These are phyloP conservation scores for Hansfordia pulvinata DNA, from an alignment of 2,329 filamentous ascomycete genomes.

Conservation along the genomic window DNA sequence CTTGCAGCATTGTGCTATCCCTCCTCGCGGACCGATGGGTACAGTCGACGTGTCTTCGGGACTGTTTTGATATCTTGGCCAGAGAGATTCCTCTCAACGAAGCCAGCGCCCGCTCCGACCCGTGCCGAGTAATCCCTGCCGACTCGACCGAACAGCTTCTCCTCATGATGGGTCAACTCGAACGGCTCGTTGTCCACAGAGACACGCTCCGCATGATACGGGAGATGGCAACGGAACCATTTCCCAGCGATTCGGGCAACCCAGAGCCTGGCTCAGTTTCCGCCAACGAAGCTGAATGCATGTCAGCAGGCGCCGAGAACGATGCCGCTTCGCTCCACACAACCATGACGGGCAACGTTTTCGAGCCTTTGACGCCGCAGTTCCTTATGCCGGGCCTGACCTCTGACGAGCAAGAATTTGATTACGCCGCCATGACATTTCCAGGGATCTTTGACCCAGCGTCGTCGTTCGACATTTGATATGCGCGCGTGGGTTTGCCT, in stretches of 20 bases:
- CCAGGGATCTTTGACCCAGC: conserved; percentile 3
- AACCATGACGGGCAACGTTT: conserved; percentile 3
- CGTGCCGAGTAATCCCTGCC: no score
- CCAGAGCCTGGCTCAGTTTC: no score
- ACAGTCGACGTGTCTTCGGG: conserved; percentile 1
- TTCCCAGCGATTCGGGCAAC: no score
- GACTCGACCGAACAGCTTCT: neutral
- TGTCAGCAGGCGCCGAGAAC: no score
- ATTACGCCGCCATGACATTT: conserved; percentile 2
- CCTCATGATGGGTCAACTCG: conserved; percentile 1
- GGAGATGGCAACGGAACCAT: conserved; percentile 3
- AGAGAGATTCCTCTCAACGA: conserved; percentile 2
- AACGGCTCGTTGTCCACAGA: conserved; percentile 2
- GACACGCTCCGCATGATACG: conserved; percentile 4
- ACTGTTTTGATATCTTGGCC: conserved; percentile 2
- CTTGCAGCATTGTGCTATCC: conserved; percentile 2
- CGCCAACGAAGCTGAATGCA: no score
- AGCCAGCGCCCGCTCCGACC: neutral
- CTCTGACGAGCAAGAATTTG: conserved; percentile 1
- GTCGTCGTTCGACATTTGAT: no score
- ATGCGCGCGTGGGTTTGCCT: no score
- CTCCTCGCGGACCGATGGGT: conserved; percentile 2
- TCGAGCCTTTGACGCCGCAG: conserved; percentile 3
- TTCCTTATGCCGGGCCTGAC: conserved; percentile 1
- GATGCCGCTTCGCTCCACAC: conserved; percentile 2